A percentile compares a stretch with the other conserved stretches of the same genome.
These are phyloP conservation scores for Fagopyrum esculentum DNA, from an alignment of 148 eudicot species.

Conservation along the genomic window DNA sequence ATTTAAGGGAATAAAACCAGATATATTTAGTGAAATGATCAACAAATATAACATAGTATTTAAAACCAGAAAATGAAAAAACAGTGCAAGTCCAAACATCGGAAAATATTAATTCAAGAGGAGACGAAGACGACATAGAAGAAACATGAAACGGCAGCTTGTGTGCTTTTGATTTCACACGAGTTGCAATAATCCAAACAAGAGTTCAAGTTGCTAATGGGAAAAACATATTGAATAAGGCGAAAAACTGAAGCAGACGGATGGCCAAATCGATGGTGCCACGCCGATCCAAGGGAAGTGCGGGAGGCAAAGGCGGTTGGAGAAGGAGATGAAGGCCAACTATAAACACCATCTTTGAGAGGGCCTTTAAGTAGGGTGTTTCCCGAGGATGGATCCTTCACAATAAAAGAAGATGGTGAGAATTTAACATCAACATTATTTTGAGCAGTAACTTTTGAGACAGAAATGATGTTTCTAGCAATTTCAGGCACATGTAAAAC, in stretches of 20 bases:
- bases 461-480: no score
- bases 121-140: neutral
- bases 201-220: neutral
- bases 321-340: no score
- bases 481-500: no score
- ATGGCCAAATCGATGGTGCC: neutral
- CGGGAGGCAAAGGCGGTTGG: neutral
- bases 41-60: neutral
- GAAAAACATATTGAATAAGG: neutral
- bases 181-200: neutral
- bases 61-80: neutral
- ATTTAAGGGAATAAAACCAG: neutral
- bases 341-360: no score
- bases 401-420: no score
- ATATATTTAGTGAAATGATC: neutral
- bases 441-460: no score
- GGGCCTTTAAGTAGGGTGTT: no score
- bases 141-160: neutral
- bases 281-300: neutral
- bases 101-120: neutral
- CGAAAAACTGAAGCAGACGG: neutral
- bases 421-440: no score
- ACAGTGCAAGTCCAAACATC: neutral
- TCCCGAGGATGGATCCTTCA: no score
- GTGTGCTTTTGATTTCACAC: neutral